Base-by-base conservation (phyloP, 108 stramenopile species). In the Schizochytrium sp. region DNA sequence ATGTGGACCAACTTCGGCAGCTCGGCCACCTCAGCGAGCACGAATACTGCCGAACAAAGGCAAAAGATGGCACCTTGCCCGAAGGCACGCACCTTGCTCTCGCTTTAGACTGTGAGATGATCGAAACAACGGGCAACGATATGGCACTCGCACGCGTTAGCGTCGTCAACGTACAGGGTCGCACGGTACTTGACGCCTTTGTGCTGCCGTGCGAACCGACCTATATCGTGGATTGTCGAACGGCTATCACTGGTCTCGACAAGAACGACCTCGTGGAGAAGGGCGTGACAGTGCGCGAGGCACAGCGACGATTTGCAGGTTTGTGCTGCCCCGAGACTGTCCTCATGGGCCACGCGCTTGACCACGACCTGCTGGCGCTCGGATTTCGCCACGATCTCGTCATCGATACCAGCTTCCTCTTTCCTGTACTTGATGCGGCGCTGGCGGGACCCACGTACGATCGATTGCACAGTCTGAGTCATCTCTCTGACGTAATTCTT, bases 141-240 rank as follows among this genome's bases (percentile, higher is more conserved):
- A 83, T 83, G 76, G 76, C 76, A 16, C 51, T 83, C 23, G 76
- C 76, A 21, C 45, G 76, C 23, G 76, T 83, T 18, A 53, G 48
- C 51, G 76, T 83, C 23, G 76, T 83, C n/a, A 28, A 83, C 4
- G 76, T 53, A 0, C 25, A 53, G 45, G 76, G 76, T 6, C 45
- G 51, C 76, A 47, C 19, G 51, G 76, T 83, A 6, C 51, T 83
- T 6, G 76, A 83, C 76, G 23, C 4, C n/a, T 53, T 83, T 16
- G 76, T 83, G 45, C 28, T 83, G 51, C 76, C 76, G 25, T 83
- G 76, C 76, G 76, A 83, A 45, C 76, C 76, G 12, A 83, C 76
- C 18, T 83, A 53, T 23, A 83, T 83, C 19, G 76, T 53, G 10
- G 76, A 83, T 23, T 83, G 76, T 5, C 3, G 76, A 12, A 83